Evolutionary conservation across 495 filamentous ascomycete species (phyloP).

Genomic region (Parmelia sp.): DNA sequence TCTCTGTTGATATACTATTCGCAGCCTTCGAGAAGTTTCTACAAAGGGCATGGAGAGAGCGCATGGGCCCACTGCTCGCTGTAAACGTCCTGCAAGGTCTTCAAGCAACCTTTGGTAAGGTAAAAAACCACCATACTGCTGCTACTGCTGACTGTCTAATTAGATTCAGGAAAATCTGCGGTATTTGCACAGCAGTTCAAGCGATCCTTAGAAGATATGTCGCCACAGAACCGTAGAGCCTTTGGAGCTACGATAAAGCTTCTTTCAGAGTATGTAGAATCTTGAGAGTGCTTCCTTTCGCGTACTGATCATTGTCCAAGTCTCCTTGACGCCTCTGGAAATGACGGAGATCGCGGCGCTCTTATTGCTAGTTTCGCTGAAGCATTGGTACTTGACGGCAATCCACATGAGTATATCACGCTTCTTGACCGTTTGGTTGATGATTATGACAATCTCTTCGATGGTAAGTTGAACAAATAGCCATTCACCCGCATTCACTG

Average conservation of each 20-base stretch:
- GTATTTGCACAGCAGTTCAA: conserved; percentile 86
- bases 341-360: conserved; percentile 86
- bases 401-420: conserved; percentile 78
- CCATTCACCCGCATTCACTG: not conserved
- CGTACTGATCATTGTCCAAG: not conserved
- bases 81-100: conserved; percentile 57
- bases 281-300: not conserved
- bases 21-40: conserved; percentile 93
- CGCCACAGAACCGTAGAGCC: conserved; percentile 86
- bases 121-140: conserved; percentile 19
- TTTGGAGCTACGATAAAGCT: conserved; percentile 79
- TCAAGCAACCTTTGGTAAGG: conserved; percentile 55
- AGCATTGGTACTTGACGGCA: conserved; percentile 69
- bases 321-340: conserved; percentile 86
- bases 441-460: conserved; percentile 83
- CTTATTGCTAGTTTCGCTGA: conserved; percentile 89
- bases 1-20: conserved; percentile 82
- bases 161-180: conserved; percentile 18
- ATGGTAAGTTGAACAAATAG: conserved; percentile 31
- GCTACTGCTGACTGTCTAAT: conserved; percentile 16
- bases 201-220: conserved; percentile 66
- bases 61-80: conserved; percentile 77
- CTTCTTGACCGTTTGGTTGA: conserved; percentile 88
- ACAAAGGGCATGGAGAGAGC: conserved; percentile 77
- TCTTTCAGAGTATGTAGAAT: conserved; percentile 52